Evolutionary conservation across 2,329 filamentous ascomycete genomes (phyloP).

Genomic region (Trichoderma sp.): DNA sequence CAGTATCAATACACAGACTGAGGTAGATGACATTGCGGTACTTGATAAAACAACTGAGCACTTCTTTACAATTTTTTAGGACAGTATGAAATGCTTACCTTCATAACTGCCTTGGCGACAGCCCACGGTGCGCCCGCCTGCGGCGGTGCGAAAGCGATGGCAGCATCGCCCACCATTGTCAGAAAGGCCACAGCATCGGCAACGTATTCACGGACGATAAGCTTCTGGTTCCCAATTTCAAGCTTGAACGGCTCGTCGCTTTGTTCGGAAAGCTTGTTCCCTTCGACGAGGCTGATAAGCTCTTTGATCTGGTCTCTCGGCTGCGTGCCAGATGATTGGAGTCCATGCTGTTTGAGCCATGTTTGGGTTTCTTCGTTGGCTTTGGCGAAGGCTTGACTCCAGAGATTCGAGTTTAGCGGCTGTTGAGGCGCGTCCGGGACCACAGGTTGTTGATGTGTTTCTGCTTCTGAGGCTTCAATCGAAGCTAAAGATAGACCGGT

Average conservation of each 20-base stretch:
- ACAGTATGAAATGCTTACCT: neutral
- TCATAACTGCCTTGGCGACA: constrained; percentile 3
- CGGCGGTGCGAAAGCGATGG: constrained; percentile 2
- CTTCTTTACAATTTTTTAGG: too few species aligned
- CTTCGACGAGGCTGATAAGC: neutral
- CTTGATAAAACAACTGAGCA: too few species aligned
- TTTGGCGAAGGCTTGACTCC: neutral
- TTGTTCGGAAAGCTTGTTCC: constrained; percentile 7
- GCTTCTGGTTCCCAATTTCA: neutral
- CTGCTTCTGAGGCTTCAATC: neutral
- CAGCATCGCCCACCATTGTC: constrained; percentile 11
- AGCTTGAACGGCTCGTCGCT: constrained; percentile 3
- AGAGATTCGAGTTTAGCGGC: neutral
- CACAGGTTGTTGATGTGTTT: neutral
- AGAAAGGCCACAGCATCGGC: constrained; percentile 19
- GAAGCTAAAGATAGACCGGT: neutral
- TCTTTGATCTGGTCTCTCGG: neutral
- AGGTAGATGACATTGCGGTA: too few species aligned
- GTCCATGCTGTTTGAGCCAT: neutral
- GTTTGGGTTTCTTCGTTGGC: neutral
- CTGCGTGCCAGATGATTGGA: neutral
- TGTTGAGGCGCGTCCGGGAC: neutral
- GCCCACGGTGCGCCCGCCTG: constrained; percentile 18
- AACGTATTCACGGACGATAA: constrained; percentile 10
- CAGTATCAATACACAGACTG: too few species aligned